These are phyloP conservation scores for Sporobolomyces phaffii DNA, from an alignment of 768 basidiomycete genomes.

Conservation along the genomic window DNA sequence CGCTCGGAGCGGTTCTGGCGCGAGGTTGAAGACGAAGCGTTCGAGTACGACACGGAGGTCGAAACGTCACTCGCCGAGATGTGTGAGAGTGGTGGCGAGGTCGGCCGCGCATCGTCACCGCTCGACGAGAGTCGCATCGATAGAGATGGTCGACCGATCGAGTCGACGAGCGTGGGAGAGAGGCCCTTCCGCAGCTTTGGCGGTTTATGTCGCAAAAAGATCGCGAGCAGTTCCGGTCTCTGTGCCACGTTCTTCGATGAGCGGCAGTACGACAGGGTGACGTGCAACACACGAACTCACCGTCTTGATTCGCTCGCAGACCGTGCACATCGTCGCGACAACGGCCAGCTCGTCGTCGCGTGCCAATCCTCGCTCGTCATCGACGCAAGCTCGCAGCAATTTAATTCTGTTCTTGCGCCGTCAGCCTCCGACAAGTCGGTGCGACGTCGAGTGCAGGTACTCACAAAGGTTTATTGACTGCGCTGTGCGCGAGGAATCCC, in stretches of 20 bases:
- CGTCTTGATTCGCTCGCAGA: constrained; percentile 86
- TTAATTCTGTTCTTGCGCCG: too few species aligned
- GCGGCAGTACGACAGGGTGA: too few species aligned
- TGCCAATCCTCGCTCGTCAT: constrained; percentile 57
- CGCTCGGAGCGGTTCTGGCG: constrained; percentile 67
- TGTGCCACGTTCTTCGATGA: not conserved
- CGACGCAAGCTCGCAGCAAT: constrained; percentile 76
- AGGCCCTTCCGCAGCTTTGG: constrained; percentile 53
- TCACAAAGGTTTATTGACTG: constrained; percentile 52
- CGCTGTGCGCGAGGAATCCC: constrained; percentile 83
- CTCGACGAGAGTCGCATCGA: constrained; percentile 21
- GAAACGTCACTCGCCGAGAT: constrained; percentile 55
- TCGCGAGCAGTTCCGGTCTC: constrained; percentile 82
- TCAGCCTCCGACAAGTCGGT: too few species aligned
- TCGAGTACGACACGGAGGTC: constrained; percentile 42
- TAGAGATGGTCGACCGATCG: constrained; percentile 31
- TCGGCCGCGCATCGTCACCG: constrained; percentile 24
- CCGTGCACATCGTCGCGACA: constrained; percentile 81
- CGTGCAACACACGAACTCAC: constrained; percentile 37
- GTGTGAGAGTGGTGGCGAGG: constrained; percentile 59
- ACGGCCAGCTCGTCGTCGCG: constrained; percentile 52
- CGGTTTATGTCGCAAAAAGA: constrained; percentile 93
- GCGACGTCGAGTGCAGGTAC: too few species aligned
- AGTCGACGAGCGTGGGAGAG: constrained; percentile 16
- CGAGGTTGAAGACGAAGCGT: constrained; percentile 45